Conservation (phyloP, 768 basidiomycete genomes). For the Asterophora lycoperdoides region DNA sequence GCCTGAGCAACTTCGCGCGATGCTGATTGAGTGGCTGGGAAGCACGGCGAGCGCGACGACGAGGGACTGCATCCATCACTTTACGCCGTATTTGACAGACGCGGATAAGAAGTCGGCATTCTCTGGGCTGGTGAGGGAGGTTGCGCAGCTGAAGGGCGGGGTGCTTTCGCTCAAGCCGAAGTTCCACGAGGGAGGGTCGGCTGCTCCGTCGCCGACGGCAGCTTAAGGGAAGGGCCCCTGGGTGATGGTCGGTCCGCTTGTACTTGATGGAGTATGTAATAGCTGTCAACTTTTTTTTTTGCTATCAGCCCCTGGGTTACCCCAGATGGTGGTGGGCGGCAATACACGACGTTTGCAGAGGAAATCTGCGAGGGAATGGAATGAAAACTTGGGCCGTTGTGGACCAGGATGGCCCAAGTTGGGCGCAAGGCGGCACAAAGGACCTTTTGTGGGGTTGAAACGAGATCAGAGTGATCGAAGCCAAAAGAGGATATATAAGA, state of each 20-base stretch:
- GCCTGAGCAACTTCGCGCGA: constrained; percentile 54
- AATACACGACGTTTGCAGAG: neutral
- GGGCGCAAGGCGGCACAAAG: too few relatives aligned
- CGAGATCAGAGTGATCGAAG: neutral
- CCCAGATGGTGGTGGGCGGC: neutral
- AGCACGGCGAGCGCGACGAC: constrained; percentile 68
- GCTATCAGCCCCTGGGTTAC: neutral
- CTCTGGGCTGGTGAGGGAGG: constrained; percentile 75
- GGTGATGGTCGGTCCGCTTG: too few relatives aligned
- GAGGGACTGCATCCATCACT: constrained; percentile 75
- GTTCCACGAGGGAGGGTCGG: constrained; percentile 29
- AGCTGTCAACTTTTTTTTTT: neutral
- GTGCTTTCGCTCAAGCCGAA: constrained; percentile 52
- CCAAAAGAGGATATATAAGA: neutral
- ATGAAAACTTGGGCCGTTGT: neutral
- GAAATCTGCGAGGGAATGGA: too few relatives aligned
- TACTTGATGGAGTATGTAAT: too few relatives aligned
- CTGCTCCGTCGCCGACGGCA: constrained; percentile 29
- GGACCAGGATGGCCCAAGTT: too few relatives aligned
- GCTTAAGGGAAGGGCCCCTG: neutral
- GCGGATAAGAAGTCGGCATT: constrained; percentile 68
- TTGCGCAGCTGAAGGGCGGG: constrained; percentile 67
- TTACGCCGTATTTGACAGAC: constrained; percentile 70
- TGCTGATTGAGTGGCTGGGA: constrained; percentile 75
- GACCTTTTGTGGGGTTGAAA: neutral